Conservation (phyloP, 2,329 filamentous ascomycete genomes). For the Neofusicoccum laricinum region DNA sequence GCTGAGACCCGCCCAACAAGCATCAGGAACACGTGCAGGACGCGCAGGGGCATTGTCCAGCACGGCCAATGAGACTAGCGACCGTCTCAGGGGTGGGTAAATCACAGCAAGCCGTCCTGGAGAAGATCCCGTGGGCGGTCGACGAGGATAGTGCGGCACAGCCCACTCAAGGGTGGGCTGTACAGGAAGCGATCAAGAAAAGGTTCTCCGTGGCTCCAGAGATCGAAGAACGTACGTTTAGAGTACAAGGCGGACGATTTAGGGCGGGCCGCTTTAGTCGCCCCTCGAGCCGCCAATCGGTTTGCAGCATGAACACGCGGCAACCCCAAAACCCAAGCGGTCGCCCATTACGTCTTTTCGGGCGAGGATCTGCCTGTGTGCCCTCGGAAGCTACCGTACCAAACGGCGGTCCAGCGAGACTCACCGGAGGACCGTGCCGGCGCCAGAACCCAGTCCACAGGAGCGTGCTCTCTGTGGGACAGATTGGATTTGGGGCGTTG, state of each 20-base stretch:
- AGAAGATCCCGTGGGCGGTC: slow-evolving; percentile 4
- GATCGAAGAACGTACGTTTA: slow-evolving; percentile 16
- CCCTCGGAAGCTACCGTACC: slow-evolving; percentile 17
- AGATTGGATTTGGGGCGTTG: slow-evolving; percentile 7
- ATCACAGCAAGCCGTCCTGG: slow-evolving; percentile 13
- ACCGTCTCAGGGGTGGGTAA: slow-evolving; percentile 9
- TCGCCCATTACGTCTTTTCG: slow-evolving; percentile 2
- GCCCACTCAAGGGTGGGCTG: background rate
- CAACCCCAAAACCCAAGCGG: slow-evolving; percentile 8
- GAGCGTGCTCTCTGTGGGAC: slow-evolving; percentile 5
- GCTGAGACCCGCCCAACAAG: slow-evolving; percentile 11
- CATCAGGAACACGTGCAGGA: slow-evolving; percentile 10
- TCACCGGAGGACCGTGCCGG: background rate
- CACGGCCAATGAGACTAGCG: background rate
- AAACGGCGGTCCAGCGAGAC: slow-evolving; percentile 5
- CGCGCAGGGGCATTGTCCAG: slow-evolving; percentile 3
- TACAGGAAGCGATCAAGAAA: background rate
- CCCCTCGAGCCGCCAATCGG: slow-evolving; percentile 14
- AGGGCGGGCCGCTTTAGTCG: slow-evolving; percentile 12
- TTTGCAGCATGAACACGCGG: slow-evolving; percentile 12
- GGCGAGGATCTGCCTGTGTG: slow-evolving; percentile 12
- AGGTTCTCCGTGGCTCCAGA: slow-evolving; percentile 2
- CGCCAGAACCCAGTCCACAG: background rate
- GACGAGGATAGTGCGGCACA: background rate
- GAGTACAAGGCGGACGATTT: slow-evolving; percentile 13